A percentile compares a stretch with the other conserved stretches of the same genome.
These are phyloP conservation scores for Nicotiana tomentosiformis DNA, from an alignment of 257 asterid genomes.

Conservation along the genomic window DNA sequence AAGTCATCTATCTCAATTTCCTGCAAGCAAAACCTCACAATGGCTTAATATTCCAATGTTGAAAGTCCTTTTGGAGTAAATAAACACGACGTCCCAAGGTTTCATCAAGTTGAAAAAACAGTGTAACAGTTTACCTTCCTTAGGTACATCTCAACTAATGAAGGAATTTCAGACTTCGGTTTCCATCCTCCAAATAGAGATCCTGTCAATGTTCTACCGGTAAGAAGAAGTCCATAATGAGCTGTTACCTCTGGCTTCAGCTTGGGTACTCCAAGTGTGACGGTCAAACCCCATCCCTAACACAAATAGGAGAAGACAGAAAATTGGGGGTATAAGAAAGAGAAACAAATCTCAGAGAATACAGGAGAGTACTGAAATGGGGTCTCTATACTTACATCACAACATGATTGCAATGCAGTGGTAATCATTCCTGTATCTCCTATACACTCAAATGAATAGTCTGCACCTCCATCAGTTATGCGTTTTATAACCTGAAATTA, in stretches of 20 bases:
- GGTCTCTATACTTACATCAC: constrained; percentile 42
- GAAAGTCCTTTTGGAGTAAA: neutral
- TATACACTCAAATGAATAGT: constrained; percentile 87
- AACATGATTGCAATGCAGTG: constrained; percentile 85
- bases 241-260: constrained; percentile 66
- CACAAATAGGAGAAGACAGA: neutral
- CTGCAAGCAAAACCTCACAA: constrained; percentile 28
- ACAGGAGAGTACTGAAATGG: neutral
- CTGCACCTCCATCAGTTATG: constrained; percentile 87
- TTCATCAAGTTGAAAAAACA: neutral
- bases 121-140: constrained; percentile 39
- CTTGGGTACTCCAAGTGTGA: constrained; percentile 93
- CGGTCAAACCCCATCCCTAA: constrained; percentile 95
- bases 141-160: constrained; percentile 74
- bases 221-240: constrained; percentile 74
- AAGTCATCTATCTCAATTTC: constrained; percentile 73
- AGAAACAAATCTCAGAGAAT: neutral
- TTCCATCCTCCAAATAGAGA: constrained; percentile 95
- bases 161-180: constrained; percentile 89
- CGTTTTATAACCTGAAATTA: constrained; percentile 58
- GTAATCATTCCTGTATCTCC: constrained; percentile 77
- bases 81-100: neutral
- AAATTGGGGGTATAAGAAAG: neutral
- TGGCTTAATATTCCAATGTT: neutral
- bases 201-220: constrained; percentile 78